Base-by-base conservation (phyloP, 2,329 filamentous ascomycete species). In the Teratosphaeria nubilosa region DNA sequence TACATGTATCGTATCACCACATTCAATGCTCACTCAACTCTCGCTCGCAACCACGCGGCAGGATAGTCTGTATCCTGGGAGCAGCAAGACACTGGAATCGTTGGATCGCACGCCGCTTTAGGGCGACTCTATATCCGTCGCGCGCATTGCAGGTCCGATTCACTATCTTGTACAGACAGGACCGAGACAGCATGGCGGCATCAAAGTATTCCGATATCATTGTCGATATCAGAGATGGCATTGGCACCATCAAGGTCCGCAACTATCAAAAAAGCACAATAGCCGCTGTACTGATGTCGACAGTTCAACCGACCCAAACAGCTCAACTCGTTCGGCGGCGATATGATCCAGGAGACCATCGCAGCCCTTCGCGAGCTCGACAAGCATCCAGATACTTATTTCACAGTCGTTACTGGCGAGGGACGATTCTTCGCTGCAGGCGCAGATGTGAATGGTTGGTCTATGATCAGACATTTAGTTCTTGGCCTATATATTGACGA, bases 401-500 rank as follows among this genome's bases (percentile, higher is more conserved):
- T 68, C 56, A 68, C 66, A 1, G 64, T 68, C 56, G 64, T 68
- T 51, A 68, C 66, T 7, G 66, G 66, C 56, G 65, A 66, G 54
- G 66, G 66, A 9, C 59, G 66, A 52, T 68, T 68, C 57, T 68
- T 68, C 55, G 60, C 62, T 13, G 57, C 66, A 27, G 66, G 66
- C 16, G 66, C 66, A 51, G 66, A 68, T 58, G 66, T 68, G 45
- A 66, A 59, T 20, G 59, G 64, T 62, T 27, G 11, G 55, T 53
- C 5, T 7, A 30, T 30, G 48, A 4, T 0, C 32, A 45, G 37
- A 20, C 22, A 1, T 24, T 25, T 41, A n/a, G 20, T 53, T 27
- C 32, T n/a, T 31, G 2, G 9, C 16, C 5, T 7, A 16, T 37
- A 11, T 11, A 20, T 25, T 55, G 3, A 56, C n/a, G 7, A 27